A percentile compares a stretch with the other conserved stretches of the same genome.
Conservation (phyloP, 441 rosid genomes). For the Arabidopsis hybrid region DNA sequence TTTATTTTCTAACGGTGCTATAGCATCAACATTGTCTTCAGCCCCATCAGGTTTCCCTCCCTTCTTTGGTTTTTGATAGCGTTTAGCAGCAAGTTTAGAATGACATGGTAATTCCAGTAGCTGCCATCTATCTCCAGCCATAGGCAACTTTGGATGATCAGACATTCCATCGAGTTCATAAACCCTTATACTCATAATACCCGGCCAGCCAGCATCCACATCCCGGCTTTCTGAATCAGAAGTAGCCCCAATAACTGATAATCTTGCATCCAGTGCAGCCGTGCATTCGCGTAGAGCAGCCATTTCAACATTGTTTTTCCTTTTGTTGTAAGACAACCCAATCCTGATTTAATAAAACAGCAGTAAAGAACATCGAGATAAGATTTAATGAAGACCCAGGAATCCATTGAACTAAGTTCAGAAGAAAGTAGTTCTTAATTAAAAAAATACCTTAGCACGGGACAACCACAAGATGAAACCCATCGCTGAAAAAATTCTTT, state of each 20-base stretch:
- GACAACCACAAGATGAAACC: conserved; percentile 94
- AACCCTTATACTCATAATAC: conserved; percentile 96
- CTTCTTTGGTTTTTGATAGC: conserved; percentile 93
- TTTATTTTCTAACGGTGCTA: conserved; percentile 67
- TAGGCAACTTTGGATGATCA: conserved; percentile 92
- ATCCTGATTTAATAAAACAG: conserved; percentile 60
- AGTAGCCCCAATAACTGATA: conserved; percentile 58
- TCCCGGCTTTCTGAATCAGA: conserved; percentile 86
- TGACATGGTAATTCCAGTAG: conserved; percentile 97
- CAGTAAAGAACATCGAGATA: conserved; percentile 16
- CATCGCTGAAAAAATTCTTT: conserved; percentile 96
- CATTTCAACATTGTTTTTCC: conserved; percentile 92
- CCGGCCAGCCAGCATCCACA: conserved; percentile 96
- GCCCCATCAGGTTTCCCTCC: conserved; percentile 93
- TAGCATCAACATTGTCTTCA: conserved; percentile 85
- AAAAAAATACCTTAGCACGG: conserved; percentile 74
- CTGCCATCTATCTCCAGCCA: conserved; percentile 98
- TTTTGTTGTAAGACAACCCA: conserved; percentile 96
- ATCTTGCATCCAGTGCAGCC: conserved; percentile 66
- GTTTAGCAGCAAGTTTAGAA: conserved; percentile 92
- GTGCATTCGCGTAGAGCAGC: conserved; percentile 93
- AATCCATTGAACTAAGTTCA: conserved; percentile 11
- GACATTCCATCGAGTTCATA: conserved; percentile 97
- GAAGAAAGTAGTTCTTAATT: conserved; percentile 29
- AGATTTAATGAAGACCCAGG: conserved; percentile 19